A percentile compares a stretch with the other conserved stretches of the same genome.
phyloP scores from a whole-genome alignment of 2,329 filamentous ascomycete species.

The Aureobasidium sp. region DNA sequence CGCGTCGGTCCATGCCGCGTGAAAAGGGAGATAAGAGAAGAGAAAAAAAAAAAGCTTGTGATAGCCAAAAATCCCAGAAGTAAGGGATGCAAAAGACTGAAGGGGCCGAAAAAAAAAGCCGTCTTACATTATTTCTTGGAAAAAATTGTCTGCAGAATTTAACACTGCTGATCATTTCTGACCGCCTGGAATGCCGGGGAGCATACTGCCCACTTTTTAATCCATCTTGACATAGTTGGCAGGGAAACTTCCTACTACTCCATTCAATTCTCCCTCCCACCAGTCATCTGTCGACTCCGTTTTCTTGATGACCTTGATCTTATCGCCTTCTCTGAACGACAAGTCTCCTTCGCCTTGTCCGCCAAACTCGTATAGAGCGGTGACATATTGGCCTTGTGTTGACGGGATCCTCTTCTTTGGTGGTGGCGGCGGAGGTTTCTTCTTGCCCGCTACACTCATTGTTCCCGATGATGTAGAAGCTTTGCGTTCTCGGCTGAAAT shows the following conservation, averaged over 20 bases:
- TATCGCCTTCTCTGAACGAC: conserved; percentile 68
- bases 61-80: neutral
- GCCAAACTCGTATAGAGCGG: conserved; percentile 67
- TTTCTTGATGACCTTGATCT: conserved; percentile 69
- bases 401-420: conserved; percentile 52
- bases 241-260: conserved; percentile 65
- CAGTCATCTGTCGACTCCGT: conserved; percentile 76
- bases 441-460: conserved; percentile 48
- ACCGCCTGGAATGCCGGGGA: too few species aligned
- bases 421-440: conserved; percentile 70
- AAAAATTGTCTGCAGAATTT: too few species aligned
- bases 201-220: neutral
- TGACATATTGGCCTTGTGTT: conserved; percentile 39
- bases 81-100: neutral
- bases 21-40: neutral
- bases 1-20: neutral
- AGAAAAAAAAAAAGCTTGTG: neutral
- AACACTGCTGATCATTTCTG: too few species aligned
- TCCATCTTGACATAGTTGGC: conserved; percentile 59
- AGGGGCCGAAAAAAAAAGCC: neutral
- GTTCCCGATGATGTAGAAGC: conserved; percentile 32
- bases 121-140: conserved; percentile 9
- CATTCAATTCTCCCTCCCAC: conserved; percentile 75
- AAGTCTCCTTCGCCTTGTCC: conserved; percentile 65
- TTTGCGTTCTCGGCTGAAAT: conserved; percentile 36